These are phyloP conservation scores for Trichoderma harzianum DNA, from an alignment of 2,329 filamentous ascomycete genomes.

Conservation along the genomic window DNA sequence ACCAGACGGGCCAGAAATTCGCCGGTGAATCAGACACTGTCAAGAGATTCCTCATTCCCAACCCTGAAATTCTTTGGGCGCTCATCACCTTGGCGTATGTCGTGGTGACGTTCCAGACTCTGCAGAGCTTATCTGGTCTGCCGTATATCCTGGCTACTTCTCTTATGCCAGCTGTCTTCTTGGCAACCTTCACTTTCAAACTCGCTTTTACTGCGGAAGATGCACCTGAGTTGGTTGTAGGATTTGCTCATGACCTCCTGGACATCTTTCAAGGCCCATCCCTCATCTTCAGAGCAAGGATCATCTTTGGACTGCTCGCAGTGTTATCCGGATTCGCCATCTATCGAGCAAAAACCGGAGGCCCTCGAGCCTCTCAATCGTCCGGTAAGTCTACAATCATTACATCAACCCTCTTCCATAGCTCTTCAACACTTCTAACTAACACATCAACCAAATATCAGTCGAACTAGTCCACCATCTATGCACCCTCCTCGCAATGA, in stretches of 20 bases:
- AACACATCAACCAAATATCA: conserved; percentile 19
- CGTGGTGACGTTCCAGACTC: conserved; percentile 49
- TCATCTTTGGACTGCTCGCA: conserved; percentile 49
- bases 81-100: conserved; percentile 69
- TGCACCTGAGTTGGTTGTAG: conserved; percentile 73
- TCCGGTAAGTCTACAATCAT: conserved; percentile 27
- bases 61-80: conserved; percentile 69
- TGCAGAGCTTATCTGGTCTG: conserved; percentile 40
- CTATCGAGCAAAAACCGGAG: conserved; percentile 36
- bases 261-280: conserved; percentile 41
- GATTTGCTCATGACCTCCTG: conserved; percentile 40
- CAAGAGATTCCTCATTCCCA: conserved; percentile 61
- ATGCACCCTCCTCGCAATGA: conserved; percentile 75
- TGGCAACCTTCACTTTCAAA: conserved; percentile 75
- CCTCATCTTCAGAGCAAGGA: conserved; percentile 47
- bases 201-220: conserved; percentile 83
- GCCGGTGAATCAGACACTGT: conserved; percentile 87
- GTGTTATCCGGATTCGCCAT: conserved; percentile 38
- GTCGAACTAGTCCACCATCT: conserved; percentile 61
- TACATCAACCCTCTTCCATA: not conserved
- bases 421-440: not conserved
- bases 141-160: conserved; percentile 41
- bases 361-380: conserved; percentile 22
- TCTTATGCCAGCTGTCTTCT: conserved; percentile 41
- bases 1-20: conserved; percentile 95